These are phyloP conservation scores for Aristolochia fimbriata DNA, from an alignment of 164 flowering plant genomes.

Conservation along the genomic window DNA sequence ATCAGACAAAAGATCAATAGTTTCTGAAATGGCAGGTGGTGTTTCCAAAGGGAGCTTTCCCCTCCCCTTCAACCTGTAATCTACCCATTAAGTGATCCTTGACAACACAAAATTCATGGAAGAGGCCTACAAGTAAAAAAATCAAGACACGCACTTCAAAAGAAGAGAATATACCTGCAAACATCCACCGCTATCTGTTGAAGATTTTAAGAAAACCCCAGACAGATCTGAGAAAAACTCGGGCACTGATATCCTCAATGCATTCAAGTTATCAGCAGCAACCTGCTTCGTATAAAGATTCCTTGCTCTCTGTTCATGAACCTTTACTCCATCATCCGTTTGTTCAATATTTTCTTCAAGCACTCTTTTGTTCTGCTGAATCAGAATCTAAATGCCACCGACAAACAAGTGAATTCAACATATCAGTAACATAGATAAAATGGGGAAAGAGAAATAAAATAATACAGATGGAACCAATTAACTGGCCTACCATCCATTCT, in stretches of 20 bases:
- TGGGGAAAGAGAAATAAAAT: not conserved
- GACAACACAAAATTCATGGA: no score
- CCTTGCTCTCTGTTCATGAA: conserved; percentile 39
- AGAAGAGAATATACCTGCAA: conserved; percentile 48
- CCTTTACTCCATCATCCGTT: conserved; percentile 23
- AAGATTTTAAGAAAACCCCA: conserved; percentile 38
- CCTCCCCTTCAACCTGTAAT: no score
- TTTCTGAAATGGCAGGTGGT: no score
- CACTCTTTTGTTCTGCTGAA: conserved; percentile 67
- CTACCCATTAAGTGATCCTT: no score
- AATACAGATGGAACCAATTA: not conserved
- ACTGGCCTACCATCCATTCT: no score
- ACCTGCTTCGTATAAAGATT: conserved; percentile 48
- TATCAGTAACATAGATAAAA: not conserved
- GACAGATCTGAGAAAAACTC: conserved; percentile 45
- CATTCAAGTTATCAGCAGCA: conserved; percentile 50
- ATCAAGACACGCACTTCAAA: no score
- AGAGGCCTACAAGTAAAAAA: no score
- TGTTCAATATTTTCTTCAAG: conserved; percentile 32
- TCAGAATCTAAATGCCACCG: conserved; percentile 27
- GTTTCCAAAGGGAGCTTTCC: no score
- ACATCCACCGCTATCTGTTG: conserved; percentile 61
- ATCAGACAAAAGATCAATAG: no score
- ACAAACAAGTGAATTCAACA: not conserved
- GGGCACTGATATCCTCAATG: conserved; percentile 46